These are phyloP conservation scores for Hibiscus mutabilis DNA, from an alignment of 345 rosid species.

Conservation along the genomic window DNA sequence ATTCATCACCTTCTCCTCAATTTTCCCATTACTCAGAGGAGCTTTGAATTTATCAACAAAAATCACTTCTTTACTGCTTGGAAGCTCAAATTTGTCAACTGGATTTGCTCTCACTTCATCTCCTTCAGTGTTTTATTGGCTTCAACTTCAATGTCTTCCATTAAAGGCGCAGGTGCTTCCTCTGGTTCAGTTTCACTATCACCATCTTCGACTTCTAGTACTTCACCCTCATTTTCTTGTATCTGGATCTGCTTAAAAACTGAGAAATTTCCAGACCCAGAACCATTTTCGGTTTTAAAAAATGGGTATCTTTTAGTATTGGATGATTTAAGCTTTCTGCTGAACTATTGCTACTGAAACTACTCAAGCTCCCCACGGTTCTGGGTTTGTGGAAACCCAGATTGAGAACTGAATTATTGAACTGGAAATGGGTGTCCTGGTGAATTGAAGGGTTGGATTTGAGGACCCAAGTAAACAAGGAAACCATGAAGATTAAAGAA, in stretches of 20 bases:
- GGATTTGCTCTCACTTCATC: conserved; percentile 12
- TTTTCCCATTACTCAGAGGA: not conserved
- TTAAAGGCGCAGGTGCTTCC: conserved; percentile 17
- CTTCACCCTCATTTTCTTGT: conserved; percentile 14
- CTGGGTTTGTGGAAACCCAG: conserved; percentile 17
- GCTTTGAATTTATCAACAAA: conserved; percentile 7
- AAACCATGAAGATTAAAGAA: conserved; percentile 45
- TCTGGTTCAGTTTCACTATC: conserved; percentile 9
- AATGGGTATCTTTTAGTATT: conserved; percentile 30
- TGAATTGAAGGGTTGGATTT: conserved; percentile 44
- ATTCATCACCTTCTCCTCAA: conserved; percentile 16
- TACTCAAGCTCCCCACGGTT: conserved; percentile 20
- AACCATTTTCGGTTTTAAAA: conserved; percentile 24
- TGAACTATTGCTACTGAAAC: conserved; percentile 25
- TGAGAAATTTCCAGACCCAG: conserved; percentile 35
- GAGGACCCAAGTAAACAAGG: conserved; percentile 49
- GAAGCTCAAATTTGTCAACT: conserved; percentile 24
- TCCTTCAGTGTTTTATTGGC: conserved; percentile 12
- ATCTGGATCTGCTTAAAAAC: conserved; percentile 4
- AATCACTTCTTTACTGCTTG: conserved; percentile 14
- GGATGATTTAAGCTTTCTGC: conserved; percentile 18
- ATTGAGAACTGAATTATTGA: conserved; percentile 24
- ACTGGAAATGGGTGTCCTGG: conserved; percentile 30
- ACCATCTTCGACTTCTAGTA: conserved; percentile 12
- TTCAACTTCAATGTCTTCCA: conserved; percentile 18